Conservation (phyloP, 1,139 yeast genomes). For the Candida gigantensis region DNA sequence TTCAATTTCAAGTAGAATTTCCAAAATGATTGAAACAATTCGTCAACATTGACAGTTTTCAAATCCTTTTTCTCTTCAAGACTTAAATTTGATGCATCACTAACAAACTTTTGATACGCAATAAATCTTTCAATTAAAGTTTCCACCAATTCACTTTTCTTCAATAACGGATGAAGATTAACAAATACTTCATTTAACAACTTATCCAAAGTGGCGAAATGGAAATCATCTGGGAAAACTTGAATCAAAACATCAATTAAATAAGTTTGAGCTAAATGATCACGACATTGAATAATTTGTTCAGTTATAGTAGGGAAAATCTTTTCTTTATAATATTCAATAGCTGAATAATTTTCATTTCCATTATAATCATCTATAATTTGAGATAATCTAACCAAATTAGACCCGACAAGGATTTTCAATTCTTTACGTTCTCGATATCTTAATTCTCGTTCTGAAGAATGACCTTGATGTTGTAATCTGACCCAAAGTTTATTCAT, state of each 20-base stretch:
- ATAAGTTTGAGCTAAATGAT: constrained; percentile 88
- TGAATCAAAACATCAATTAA: constrained; percentile 86
- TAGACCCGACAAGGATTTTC: constrained; percentile 90
- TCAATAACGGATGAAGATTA: constrained; percentile 66
- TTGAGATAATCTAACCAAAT: constrained; percentile 85
- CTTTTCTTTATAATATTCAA: constrained; percentile 55
- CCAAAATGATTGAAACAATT: constrained; percentile 66
- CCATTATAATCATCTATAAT: constrained; percentile 68
- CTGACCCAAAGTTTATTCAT: constrained; percentile 99
- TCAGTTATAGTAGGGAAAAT: constrained; percentile 83
- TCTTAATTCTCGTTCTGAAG: constrained; percentile 76
- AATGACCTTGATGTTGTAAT: constrained; percentile 92
- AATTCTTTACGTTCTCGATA: constrained; percentile 82
- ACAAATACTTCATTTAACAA: constrained; percentile 67
- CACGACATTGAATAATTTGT: constrained; percentile 91
- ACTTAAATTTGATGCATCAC: constrained; percentile 19
- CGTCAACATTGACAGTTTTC: constrained; percentile 9
- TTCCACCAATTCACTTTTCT: constrained; percentile 63
- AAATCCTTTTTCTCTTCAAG: no score
- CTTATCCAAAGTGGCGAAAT: constrained; percentile 68
- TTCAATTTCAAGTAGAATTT: constrained; percentile 56
- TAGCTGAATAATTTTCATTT: constrained; percentile 44
- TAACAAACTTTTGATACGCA: constrained; percentile 45
- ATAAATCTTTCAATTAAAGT: constrained; percentile 76
- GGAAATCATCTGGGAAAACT: constrained; percentile 93